Base-by-base conservation (phyloP, 257 asterid species). In the Leonotis leonurus region DNA sequence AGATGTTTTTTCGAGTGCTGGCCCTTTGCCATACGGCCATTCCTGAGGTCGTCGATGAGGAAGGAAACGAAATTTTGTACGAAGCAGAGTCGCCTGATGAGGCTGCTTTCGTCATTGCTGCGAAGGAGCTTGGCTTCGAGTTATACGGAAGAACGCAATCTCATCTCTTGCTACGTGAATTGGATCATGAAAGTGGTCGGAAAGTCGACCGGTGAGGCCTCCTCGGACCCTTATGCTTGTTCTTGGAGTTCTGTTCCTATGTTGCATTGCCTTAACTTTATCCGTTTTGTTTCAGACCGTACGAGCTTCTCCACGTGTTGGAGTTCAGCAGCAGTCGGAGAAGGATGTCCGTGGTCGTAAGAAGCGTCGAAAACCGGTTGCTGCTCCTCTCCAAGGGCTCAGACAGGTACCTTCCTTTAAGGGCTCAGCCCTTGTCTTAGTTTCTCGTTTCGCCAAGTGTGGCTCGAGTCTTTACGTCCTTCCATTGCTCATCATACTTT, bases 11-110 rank as follows among this genome's bases (percentile, higher is more conserved):
- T 71, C 76, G 86, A 70, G 96, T 89, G 55, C 64, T 92, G 65
- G 97, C 99, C 0, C 73, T 88, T 61, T 92, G 99, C 76, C 99
- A 92, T 66, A 92, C 97, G 0, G 97, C 94, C 57, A 89, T 92
- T 77, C 97, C 99, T 5, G 99, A 92, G 40, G 80, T 87, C 53
- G 80, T 87, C 53, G 58, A 77, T 73, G 60, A 72, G 65, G 84
- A 79, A 71, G 72, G 88, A 2, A 80, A 85, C 27, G 88, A 85
- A 62, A 82, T 89, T 66, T 62, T 84, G 6, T 92, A 89, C 55
- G 99, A 89, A 80, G 99, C 99, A 5, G 99, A 92, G 82, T 92
- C 97, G 11, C 99, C 99, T 0, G 99, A 92, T 78, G 99, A 92
- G 77, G 88, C 97, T 62, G 97, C 97, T 10, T 92, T 92, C 72